A percentile compares a stretch with the other conserved stretches of the same genome.
phyloP scores from a whole-genome alignment of 108 stramenopile genomes.

The Pseudonitzschia delicatissima region DNA sequence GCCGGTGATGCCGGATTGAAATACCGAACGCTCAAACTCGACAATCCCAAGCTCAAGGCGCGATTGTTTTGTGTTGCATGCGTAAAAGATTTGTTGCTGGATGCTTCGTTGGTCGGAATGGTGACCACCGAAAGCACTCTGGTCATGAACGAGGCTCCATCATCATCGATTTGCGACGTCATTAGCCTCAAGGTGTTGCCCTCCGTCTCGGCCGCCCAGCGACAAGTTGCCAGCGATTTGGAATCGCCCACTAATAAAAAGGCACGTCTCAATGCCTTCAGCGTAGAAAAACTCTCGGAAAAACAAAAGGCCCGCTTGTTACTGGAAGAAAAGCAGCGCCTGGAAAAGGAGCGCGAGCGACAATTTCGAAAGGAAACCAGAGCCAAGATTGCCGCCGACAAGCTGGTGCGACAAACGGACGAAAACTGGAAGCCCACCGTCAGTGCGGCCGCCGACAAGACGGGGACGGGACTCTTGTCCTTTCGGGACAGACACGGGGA shows the following conservation, averaged over 20 bases:
- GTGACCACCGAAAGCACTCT: not conserved
- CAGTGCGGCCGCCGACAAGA: constrained; percentile 66
- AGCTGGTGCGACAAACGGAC: constrained; percentile 63
- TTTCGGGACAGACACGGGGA: constrained; percentile 77
- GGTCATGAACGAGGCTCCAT: not conserved
- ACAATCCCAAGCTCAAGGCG: constrained; percentile 46
- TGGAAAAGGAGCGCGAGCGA: constrained; percentile 49
- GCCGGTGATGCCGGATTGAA: constrained; percentile 33
- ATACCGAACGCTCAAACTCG: constrained; percentile 50
- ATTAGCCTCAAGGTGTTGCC: not conserved
- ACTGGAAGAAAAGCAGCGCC: constrained; percentile 47
- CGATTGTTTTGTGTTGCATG: constrained; percentile 21
- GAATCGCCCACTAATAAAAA: not conserved
- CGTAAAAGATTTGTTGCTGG: constrained; percentile 37
- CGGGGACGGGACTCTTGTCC: constrained; percentile 55
- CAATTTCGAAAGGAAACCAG: constrained; percentile 37
- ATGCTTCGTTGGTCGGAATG: constrained; percentile 38
- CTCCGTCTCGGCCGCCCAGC: not conserved
- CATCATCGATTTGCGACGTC: not conserved
- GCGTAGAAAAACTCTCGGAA: constrained; percentile 45
- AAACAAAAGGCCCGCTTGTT: constrained; percentile 70
- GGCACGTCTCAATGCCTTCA: not conserved
- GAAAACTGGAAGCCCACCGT: constrained; percentile 62
- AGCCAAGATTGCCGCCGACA: constrained; percentile 53
- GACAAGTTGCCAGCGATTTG: not conserved